phyloP scores from a whole-genome alignment of 352 stramenopile genomes.

The Lagenidium giganteum region DNA sequence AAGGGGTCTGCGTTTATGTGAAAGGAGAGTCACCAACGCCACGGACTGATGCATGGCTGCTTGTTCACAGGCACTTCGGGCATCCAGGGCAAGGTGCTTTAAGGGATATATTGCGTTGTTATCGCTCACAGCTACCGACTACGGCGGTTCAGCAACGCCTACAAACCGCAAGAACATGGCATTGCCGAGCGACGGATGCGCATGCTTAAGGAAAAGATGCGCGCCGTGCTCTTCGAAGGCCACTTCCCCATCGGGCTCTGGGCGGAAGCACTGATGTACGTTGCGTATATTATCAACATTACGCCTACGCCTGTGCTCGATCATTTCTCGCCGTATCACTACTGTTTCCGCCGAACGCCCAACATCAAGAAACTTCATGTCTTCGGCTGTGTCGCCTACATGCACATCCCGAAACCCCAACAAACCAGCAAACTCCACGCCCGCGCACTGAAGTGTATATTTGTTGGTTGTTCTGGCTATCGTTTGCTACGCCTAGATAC shows the following conservation, averaged over 20 bases:
- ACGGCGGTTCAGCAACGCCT: slow-evolving; percentile 8
- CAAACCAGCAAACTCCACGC: slow-evolving; percentile 1
- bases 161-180: slow-evolving; percentile 6
- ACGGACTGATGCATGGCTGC: slow-evolving; percentile 8
- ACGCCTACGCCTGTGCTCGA: slow-evolving; percentile 5
- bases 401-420: too few relatives aligned
- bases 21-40: too few relatives aligned
- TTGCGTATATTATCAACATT: slow-evolving; percentile 6
- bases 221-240: slow-evolving; percentile 4
- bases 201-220: slow-evolving; percentile 14
- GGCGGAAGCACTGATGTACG: slow-evolving; percentile 6
- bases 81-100: slow-evolving; percentile 7
- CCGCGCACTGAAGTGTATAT: slow-evolving; percentile 11
- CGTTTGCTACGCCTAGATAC: slow-evolving; percentile 1
- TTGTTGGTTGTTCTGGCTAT: slow-evolving; percentile 15
- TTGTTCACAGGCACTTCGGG: slow-evolving; percentile 7
- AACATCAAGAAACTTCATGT: too few relatives aligned
- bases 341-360: slow-evolving; percentile 1
- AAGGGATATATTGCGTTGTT: too few relatives aligned
- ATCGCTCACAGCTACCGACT: too few relatives aligned
- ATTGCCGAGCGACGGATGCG: slow-evolving; percentile 9
- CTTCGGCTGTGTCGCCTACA: too few relatives aligned
- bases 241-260: slow-evolving; percentile 2
- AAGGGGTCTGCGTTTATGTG: too few relatives aligned
- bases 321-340: not conserved